A percentile compares a stretch with the other conserved stretches of the same genome.
phyloP scores from a whole-genome alignment of 495 filamentous ascomycete species.

The Pseudevernia furfuracea region DNA sequence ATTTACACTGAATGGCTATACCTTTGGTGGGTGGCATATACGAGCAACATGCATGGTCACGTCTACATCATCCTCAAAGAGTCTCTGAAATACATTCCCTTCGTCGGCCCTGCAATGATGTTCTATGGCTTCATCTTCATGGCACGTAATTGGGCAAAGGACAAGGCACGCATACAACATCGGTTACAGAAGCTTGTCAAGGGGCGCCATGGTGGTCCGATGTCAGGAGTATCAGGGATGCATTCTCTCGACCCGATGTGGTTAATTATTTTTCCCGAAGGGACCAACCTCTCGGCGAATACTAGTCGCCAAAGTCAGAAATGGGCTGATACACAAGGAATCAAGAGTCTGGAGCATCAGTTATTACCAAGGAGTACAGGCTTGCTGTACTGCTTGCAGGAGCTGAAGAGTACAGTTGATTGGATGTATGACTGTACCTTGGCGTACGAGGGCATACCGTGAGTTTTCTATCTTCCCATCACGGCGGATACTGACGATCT shows the following conservation, averaged over 20 bases:
- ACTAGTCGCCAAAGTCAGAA: slow-evolving; percentile 46
- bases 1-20: slow-evolving; percentile 69
- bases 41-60: slow-evolving; percentile 57
- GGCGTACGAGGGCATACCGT: slow-evolving; percentile 62
- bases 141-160: slow-evolving; percentile 57
- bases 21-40: slow-evolving; percentile 63
- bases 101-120: slow-evolving; percentile 58
- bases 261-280: slow-evolving; percentile 63
- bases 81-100: slow-evolving; percentile 55
- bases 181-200: slow-evolving; percentile 51
- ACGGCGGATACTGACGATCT: slow-evolving; percentile 15
- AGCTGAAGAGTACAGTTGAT: slow-evolving; percentile 52
- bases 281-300: slow-evolving; percentile 57
- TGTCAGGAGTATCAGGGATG: slow-evolving; percentile 41
- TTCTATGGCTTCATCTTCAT: slow-evolving; percentile 67
- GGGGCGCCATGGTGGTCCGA: slow-evolving; percentile 41
- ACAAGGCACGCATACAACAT: slow-evolving; percentile 52
- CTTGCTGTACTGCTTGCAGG: slow-evolving; percentile 55
- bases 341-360: slow-evolving; percentile 46
- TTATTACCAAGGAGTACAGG: slow-evolving; percentile 58
- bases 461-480: slow-evolving; percentile 28
- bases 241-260: slow-evolving; percentile 52
- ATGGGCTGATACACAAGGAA: slow-evolving; percentile 49
- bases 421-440: slow-evolving; percentile 65
- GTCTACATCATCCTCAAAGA: slow-evolving; percentile 66